These are phyloP conservation scores for Pseudozyma tsukubaensis DNA, from an alignment of 1,284 basidiomycete species.

Conservation along the genomic window DNA sequence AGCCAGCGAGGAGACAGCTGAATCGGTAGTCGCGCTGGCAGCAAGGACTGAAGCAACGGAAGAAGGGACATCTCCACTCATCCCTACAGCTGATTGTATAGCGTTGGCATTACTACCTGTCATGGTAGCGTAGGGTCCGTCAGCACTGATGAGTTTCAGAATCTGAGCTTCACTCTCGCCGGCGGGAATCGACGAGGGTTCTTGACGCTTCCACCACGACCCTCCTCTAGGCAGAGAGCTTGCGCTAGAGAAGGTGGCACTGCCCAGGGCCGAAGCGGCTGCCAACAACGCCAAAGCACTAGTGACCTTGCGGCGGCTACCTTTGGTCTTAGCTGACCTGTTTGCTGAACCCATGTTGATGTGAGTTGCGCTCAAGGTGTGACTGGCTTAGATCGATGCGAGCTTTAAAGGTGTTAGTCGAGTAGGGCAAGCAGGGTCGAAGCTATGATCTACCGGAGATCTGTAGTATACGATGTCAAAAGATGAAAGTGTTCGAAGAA, in stretches of 20 bases:
- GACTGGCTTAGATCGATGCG: background rate
- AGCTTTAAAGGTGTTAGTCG: background rate
- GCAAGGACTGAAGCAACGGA: slow-evolving; percentile 1
- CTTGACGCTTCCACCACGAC: slow-evolving; percentile 36
- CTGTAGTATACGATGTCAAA: background rate
- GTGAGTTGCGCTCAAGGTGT: no score
- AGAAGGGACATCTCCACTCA: slow-evolving; percentile 27
- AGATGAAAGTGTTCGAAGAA: background rate
- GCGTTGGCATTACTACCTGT: slow-evolving; percentile 22
- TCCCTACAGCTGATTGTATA: slow-evolving; percentile 30
- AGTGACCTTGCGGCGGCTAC: slow-evolving; percentile 1
- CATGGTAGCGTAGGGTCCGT: slow-evolving; percentile 33
- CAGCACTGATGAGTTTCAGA: slow-evolving; percentile 37
- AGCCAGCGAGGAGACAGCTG: slow-evolving; percentile 2
- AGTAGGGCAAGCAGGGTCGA: no score
- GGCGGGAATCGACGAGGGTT: background rate
- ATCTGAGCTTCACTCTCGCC: slow-evolving; percentile 11
- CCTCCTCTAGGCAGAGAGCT: slow-evolving; percentile 2
- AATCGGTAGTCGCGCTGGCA: slow-evolving; percentile 1
- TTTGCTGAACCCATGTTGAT: background rate
- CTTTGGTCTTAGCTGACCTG: background rate
- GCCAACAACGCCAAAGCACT: slow-evolving; percentile 17
- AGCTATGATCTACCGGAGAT: slow-evolving; percentile 24
- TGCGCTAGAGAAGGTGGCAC: slow-evolving; percentile 9
- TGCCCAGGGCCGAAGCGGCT: slow-evolving; percentile 10